phyloP scores from a whole-genome alignment of 139 green algal genomes.

The Ostreobium quekettii region DNA sequence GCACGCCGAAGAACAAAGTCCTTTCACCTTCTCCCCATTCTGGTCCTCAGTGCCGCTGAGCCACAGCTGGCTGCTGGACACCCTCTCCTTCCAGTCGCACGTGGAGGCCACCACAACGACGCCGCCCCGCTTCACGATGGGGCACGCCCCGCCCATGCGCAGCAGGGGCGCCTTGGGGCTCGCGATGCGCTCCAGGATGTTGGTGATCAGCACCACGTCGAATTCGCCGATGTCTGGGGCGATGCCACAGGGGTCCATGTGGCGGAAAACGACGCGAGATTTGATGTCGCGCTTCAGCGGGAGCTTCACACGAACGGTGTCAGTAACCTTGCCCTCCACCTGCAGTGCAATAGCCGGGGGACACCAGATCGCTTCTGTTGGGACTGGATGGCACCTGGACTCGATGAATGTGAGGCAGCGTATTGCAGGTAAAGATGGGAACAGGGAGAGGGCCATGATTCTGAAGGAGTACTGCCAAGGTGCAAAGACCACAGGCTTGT shows the following conservation, averaged over 20 bases:
- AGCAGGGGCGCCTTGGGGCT: constrained; percentile 28
- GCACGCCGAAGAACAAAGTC: too few species aligned
- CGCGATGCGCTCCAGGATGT: constrained; percentile 26
- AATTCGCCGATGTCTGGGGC: constrained; percentile 25
- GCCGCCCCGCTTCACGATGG: constrained; percentile 26
- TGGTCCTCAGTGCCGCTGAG: constrained; percentile 22
- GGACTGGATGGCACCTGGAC: too few species aligned
- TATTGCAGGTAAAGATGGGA: too few species aligned
- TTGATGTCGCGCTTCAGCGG: background rate
- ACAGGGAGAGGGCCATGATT: too few species aligned
- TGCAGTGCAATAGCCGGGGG: too few species aligned
- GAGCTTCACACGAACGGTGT: background rate
- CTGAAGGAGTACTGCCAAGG: too few species aligned
- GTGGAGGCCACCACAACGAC: constrained; percentile 25
- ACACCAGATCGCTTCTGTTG: too few species aligned
- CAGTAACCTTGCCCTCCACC: constrained; percentile 7
- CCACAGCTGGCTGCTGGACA: constrained; percentile 24
- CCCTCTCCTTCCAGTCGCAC: constrained; percentile 25
- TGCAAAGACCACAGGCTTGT: too few species aligned
- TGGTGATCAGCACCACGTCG: constrained; percentile 28
- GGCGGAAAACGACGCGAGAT: constrained; percentile 22
- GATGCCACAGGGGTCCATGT: constrained; percentile 29
- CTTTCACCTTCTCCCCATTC: constrained; percentile 1
- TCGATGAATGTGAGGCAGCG: too few species aligned
- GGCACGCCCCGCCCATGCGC: constrained; percentile 19